These are phyloP conservation scores for Phylloporus arenicola DNA, from an alignment of 768 basidiomycete genomes.

Conservation along the genomic window DNA sequence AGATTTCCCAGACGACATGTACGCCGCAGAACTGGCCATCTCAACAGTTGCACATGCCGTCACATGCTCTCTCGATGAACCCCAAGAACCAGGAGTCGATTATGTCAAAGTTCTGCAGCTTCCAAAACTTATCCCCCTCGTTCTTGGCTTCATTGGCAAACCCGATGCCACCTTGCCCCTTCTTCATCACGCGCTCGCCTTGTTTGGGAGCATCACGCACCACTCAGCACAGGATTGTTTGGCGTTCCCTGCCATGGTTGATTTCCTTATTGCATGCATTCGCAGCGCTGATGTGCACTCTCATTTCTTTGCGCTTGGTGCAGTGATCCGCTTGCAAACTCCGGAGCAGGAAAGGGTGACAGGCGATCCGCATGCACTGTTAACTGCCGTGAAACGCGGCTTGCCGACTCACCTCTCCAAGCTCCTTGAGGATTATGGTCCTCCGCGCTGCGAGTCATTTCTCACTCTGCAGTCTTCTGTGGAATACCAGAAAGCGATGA, in stretches of 20 bases:
- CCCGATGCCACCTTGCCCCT: slow-evolving; percentile 37
- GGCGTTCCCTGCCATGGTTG: slow-evolving; percentile 37
- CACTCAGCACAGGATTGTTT: slow-evolving; percentile 42
- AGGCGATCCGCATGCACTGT: slow-evolving; percentile 44
- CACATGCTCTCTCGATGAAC: slow-evolving; percentile 36
- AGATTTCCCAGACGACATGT: slow-evolving; percentile 44
- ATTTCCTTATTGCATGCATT: slow-evolving; percentile 49
- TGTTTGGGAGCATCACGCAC: slow-evolving; percentile 39
- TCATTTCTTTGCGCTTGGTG: slow-evolving; percentile 47
- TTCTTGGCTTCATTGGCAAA: slow-evolving; percentile 38
- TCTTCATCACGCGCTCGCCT: slow-evolving; percentile 45
- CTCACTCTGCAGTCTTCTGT: slow-evolving; percentile 36
- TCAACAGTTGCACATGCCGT: slow-evolving; percentile 48
- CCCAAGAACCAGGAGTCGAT: slow-evolving; percentile 29
- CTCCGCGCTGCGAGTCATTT: slow-evolving; percentile 40
- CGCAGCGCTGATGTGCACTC: slow-evolving; percentile 44
- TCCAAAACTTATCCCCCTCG: slow-evolving; percentile 36
- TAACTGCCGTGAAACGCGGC: slow-evolving; percentile 38
- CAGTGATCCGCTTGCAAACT: slow-evolving; percentile 44
- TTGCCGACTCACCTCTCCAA: slow-evolving; percentile 44
- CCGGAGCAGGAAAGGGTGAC: slow-evolving; percentile 37
- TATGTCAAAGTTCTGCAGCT: slow-evolving; percentile 39
- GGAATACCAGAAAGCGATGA: slow-evolving; percentile 51
- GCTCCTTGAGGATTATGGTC: slow-evolving; percentile 44
- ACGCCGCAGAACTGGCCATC: slow-evolving; percentile 44